These are phyloP conservation scores for Schizochytrium sp. DNA, from an alignment of 108 stramenopile species.

Conservation along the genomic window DNA sequence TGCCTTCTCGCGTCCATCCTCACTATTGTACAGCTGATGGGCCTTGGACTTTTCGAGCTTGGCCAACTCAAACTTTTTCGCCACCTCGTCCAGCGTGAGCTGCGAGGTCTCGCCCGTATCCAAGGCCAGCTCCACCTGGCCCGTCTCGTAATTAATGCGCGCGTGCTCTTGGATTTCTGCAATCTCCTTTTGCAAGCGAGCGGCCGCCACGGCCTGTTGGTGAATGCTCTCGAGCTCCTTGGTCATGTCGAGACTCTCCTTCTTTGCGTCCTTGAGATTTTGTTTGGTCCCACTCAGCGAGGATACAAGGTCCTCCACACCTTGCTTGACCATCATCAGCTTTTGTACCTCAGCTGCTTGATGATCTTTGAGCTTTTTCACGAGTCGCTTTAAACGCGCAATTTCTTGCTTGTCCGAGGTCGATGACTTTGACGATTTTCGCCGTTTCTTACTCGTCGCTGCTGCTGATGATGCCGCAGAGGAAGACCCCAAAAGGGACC, in stretches of 20 bases:
- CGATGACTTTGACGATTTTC: background rate
- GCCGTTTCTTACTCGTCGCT: background rate
- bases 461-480: background rate
- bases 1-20: background rate
- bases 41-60: background rate
- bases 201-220: background rate
- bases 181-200: background rate
- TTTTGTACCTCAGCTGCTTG: background rate
- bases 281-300: background rate
- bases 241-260: background rate
- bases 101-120: constrained; percentile 14
- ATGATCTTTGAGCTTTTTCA: constrained; percentile 5
- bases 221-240: constrained; percentile 12
- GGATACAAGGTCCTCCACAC: background rate
- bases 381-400: background rate
- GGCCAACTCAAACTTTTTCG: background rate
- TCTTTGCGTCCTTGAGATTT: background rate
- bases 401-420: background rate
- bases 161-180: constrained; percentile 2
- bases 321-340: background rate
- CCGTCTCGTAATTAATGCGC: background rate
- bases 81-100: background rate
- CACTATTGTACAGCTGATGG: background rate
- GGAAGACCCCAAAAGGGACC: background rate
- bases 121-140: background rate